phyloP scores from a whole-genome alignment of 2,329 filamentous ascomycete genomes.

The Epicoccum sorghinum region DNA sequence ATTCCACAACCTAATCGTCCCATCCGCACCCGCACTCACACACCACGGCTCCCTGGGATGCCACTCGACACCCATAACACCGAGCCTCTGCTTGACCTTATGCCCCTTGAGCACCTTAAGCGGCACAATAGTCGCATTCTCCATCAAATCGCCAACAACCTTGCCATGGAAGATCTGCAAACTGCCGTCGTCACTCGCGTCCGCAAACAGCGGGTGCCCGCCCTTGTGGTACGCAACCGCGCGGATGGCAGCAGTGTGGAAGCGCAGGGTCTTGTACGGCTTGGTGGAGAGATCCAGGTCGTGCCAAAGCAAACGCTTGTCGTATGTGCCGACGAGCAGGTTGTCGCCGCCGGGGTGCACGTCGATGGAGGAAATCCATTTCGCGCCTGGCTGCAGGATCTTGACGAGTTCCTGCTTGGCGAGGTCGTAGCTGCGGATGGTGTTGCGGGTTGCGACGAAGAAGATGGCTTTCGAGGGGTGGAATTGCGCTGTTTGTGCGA shows the following conservation, averaged over 20 bases:
- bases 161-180: slow-evolving; percentile 97
- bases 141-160: slow-evolving; percentile 91
- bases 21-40: slow-evolving; percentile 92
- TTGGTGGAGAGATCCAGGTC: slow-evolving; percentile 89
- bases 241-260: slow-evolving; percentile 90
- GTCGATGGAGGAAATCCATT: slow-evolving; percentile 93
- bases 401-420: slow-evolving; percentile 90
- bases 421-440: slow-evolving; percentile 92
- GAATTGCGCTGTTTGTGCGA: slow-evolving; percentile 90
- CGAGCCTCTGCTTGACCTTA: slow-evolving; percentile 81
- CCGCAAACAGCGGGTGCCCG: slow-evolving; percentile 83
- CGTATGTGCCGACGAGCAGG: slow-evolving; percentile 91
- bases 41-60: slow-evolving; percentile 94
- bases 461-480: slow-evolving; percentile 92
- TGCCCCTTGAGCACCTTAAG: slow-evolving; percentile 93
- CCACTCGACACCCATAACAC: slow-evolving; percentile 95
- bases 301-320: slow-evolving; percentile 93
- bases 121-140: slow-evolving; percentile 94
- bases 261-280: slow-evolving; percentile 95
- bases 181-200: slow-evolving; percentile 92
- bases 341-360: slow-evolving; percentile 94
- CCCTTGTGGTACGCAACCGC: slow-evolving; percentile 85
- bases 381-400: slow-evolving; percentile 88
- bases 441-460: slow-evolving; percentile 94
- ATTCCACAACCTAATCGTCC: slow-evolving; percentile 87